A percentile compares a stretch with the other conserved stretches of the same genome.
These are phyloP conservation scores for Penicillium sp. DNA, from an alignment of 2,329 filamentous ascomycete genomes.

Conservation along the genomic window DNA sequence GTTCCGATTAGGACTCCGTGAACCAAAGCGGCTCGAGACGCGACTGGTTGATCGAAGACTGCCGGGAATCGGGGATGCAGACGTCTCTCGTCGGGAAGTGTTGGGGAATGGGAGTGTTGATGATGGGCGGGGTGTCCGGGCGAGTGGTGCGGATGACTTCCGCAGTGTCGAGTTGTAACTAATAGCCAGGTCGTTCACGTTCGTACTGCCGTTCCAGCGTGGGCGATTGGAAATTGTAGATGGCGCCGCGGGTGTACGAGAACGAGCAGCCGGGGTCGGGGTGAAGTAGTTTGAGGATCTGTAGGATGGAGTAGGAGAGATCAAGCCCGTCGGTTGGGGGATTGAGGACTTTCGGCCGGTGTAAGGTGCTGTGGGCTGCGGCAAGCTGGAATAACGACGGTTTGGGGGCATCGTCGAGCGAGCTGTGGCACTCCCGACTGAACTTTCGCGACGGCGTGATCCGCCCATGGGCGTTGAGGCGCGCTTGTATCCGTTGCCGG, in stretches of 20 bases:
- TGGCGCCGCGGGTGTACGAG: constrained; percentile 46
- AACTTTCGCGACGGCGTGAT: constrained; percentile 49
- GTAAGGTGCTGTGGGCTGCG: constrained; percentile 34
- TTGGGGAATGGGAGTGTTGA: constrained; percentile 44
- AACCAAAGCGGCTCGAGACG: constrained; percentile 32
- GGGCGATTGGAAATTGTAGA: constrained; percentile 57
- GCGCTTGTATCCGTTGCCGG: constrained; percentile 51
- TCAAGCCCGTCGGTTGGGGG: constrained; percentile 31
- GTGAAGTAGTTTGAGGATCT: constrained; percentile 49
- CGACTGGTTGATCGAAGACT: constrained; percentile 35
- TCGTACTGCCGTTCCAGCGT: constrained; percentile 69
- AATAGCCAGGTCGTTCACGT: constrained; percentile 61
- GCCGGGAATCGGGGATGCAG: constrained; percentile 39
- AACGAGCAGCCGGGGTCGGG: constrained; percentile 47
- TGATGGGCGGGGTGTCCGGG: constrained; percentile 35
- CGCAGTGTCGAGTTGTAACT: constrained; percentile 59
- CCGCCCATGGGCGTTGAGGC: constrained; percentile 45
- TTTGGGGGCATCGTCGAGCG: constrained; percentile 41
- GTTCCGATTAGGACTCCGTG: constrained; percentile 32
- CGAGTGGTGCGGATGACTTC: constrained; percentile 31
- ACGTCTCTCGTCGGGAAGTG: constrained; percentile 43
- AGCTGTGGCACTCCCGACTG: constrained; percentile 42
- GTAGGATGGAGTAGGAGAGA: constrained; percentile 37
- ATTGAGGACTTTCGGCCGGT: constrained; percentile 39
- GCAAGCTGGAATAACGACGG: constrained; percentile 50